Percentiles rank a stretch among this genome's conserved stretches.
phyloP scores from a whole-genome alignment of 305 asterid species.

The Plantago coronopus region DNA sequence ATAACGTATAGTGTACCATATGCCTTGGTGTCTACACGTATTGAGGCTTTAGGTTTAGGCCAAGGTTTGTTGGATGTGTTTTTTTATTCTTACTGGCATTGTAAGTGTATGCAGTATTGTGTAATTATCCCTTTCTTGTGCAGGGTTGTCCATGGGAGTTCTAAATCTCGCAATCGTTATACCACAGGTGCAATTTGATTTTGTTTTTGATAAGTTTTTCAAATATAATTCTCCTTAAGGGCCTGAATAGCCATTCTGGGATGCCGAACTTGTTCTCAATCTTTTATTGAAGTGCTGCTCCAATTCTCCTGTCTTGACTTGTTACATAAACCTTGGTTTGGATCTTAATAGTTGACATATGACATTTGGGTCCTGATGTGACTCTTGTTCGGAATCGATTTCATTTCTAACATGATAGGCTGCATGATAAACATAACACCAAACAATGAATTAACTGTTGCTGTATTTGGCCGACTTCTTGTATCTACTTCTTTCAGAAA shows the following conservation, averaged over 20 bases:
- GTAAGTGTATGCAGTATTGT: slow-evolving; percentile 11
- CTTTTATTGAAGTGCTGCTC: too few relatives aligned
- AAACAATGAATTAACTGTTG: too few relatives aligned
- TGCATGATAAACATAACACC: too few relatives aligned
- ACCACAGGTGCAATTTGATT: slow-evolving; percentile 57
- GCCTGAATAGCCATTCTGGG: neutral
- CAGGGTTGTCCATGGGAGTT: slow-evolving; percentile 85
- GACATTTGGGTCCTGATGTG: too few relatives aligned
- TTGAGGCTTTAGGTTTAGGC: slow-evolving; percentile 79
- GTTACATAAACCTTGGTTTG: too few relatives aligned
- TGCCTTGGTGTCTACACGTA: slow-evolving; percentile 71
- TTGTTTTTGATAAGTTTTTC: neutral
- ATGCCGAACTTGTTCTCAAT: slow-evolving; percentile 2
- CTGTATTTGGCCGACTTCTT: too few relatives aligned
- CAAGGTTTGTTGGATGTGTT: slow-evolving; percentile 57
- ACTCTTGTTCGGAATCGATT: too few relatives aligned
- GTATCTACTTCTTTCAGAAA: too few relatives aligned
- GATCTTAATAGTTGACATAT: too few relatives aligned
- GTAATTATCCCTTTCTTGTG: slow-evolving; percentile 27
- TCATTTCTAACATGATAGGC: too few relatives aligned
- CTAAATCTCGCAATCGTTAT: slow-evolving; percentile 75
- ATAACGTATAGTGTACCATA: slow-evolving; percentile 86
- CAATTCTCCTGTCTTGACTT: too few relatives aligned
- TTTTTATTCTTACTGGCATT: slow-evolving; percentile 20
- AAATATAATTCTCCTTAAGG: too few relatives aligned